Conservation (phyloP, 768 basidiomycete genomes). For the Russula olivacea region DNA sequence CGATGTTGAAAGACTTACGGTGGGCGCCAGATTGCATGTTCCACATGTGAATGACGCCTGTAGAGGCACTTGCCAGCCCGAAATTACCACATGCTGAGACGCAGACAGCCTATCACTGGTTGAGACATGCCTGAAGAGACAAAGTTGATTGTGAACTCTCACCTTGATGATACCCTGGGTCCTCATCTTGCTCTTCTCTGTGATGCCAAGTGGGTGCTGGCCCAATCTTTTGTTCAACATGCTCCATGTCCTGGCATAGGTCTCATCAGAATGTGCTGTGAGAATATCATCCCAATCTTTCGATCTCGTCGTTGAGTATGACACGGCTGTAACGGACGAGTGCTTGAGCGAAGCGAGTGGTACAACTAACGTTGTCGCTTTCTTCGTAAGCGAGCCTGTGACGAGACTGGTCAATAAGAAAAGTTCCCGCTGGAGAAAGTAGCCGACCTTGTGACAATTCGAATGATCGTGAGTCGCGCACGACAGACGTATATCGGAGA, state of each 20-base stretch:
- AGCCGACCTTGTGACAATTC: slow-evolving; percentile 85
- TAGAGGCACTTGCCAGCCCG: slow-evolving; percentile 77
- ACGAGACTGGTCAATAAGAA: not conserved
- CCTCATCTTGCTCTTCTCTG: slow-evolving; percentile 44
- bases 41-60: slow-evolving; percentile 81
- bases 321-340: slow-evolving; percentile 68
- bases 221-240: slow-evolving; percentile 78
- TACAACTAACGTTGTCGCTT: slow-evolving; percentile 70
- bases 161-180: slow-evolving; percentile 70
- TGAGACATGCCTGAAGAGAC: not conserved
- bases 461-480: slow-evolving; percentile 90
- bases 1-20: slow-evolving; percentile 70
- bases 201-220: slow-evolving; percentile 61
- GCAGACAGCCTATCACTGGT: slow-evolving; percentile 56
- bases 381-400: slow-evolving; percentile 78
- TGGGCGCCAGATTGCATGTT: slow-evolving; percentile 94
- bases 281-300: slow-evolving; percentile 99
- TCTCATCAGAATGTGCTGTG: slow-evolving; percentile 82
- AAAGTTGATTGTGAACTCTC: slow-evolving; percentile 17
- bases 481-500: slow-evolving; percentile 84
- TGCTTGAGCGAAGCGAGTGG: slow-evolving; percentile 80
- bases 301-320: slow-evolving; percentile 70
- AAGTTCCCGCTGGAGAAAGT: not conserved
- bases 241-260: slow-evolving; percentile 81
- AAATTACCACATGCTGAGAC: slow-evolving; percentile 97